phyloP scores from a whole-genome alignment of 176 grass and related monocot species.

The Eragrostis curvula region DNA sequence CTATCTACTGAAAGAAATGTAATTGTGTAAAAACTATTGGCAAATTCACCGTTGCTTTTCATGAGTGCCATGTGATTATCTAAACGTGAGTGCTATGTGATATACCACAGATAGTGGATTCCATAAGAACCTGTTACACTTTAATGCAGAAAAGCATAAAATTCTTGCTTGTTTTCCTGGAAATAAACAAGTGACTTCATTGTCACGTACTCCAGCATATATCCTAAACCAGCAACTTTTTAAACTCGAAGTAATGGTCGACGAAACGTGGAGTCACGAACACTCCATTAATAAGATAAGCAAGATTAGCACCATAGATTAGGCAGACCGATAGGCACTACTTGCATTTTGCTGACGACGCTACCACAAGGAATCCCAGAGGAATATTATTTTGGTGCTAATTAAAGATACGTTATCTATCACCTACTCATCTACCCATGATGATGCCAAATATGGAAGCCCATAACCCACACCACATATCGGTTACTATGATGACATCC shows the following conservation, averaged over 20 bases:
- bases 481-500: too few relatives aligned
- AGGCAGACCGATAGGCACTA: neutral
- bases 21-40: too few relatives aligned
- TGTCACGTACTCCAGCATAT: neutral
- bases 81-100: neutral
- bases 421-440: neutral
- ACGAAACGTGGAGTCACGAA: constrained; percentile 21
- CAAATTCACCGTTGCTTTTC: neutral
- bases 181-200: neutral
- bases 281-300: constrained; percentile 8
- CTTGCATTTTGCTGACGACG: neutral
- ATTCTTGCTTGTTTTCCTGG: neutral
- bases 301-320: neutral
- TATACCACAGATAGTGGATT: neutral
- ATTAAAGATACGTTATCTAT: neutral
- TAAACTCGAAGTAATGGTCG: neutral
- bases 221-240: neutral
- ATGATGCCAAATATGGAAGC: neutral
- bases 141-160: neutral
- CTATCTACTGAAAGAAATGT: neutral
- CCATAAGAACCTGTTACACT: neutral
- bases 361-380: neutral
- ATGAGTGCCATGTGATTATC: neutral
- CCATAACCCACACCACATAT: neutral
- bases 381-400: neutral